Percentiles rank a stretch among this genome's conserved stretches.
Conservation (phyloP, 306 rosid species). For the Herpetospermum pedunculosum region DNA sequence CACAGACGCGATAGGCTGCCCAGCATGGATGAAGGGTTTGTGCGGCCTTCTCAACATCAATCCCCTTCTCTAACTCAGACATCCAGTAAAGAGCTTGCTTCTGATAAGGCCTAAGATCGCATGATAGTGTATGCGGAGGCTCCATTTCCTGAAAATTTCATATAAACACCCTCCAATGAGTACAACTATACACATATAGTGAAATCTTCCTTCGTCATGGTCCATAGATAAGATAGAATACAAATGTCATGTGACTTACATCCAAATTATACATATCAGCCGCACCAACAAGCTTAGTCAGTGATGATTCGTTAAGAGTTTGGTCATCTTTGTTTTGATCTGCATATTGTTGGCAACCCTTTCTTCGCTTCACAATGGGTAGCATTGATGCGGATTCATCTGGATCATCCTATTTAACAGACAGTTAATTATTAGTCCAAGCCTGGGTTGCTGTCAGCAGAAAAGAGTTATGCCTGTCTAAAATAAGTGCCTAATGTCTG, state of each 20-base stretch:
- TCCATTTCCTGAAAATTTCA: constrained; percentile 49
- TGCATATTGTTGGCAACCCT: constrained; percentile 27
- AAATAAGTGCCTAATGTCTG: not conserved
- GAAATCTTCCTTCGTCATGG: not conserved
- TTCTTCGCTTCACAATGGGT: constrained; percentile 29
- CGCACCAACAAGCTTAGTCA: constrained; percentile 65
- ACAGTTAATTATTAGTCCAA: not conserved
- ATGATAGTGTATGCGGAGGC: constrained; percentile 41
- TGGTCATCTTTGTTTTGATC: constrained; percentile 48
- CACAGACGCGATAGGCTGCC: constrained; percentile 59
- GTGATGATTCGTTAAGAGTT: constrained; percentile 54
- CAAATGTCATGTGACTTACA: constrained; percentile 25
- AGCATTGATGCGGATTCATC: constrained; percentile 35
- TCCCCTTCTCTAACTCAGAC: constrained; percentile 65
- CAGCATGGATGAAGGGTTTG: constrained; percentile 78
- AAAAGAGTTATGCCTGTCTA: not conserved
- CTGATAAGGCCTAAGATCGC: constrained; percentile 72
- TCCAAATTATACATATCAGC: constrained; percentile 56
- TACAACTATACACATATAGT: not conserved
- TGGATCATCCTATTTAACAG: constrained; percentile 32
- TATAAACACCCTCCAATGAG: not conserved
- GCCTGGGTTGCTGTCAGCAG: not conserved
- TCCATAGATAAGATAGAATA: not conserved
- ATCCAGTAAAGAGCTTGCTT: constrained; percentile 85
- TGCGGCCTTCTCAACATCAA: constrained; percentile 38